Base-by-base conservation (phyloP, 75 land plant species). In the Cunninghamia lanceolata region DNA sequence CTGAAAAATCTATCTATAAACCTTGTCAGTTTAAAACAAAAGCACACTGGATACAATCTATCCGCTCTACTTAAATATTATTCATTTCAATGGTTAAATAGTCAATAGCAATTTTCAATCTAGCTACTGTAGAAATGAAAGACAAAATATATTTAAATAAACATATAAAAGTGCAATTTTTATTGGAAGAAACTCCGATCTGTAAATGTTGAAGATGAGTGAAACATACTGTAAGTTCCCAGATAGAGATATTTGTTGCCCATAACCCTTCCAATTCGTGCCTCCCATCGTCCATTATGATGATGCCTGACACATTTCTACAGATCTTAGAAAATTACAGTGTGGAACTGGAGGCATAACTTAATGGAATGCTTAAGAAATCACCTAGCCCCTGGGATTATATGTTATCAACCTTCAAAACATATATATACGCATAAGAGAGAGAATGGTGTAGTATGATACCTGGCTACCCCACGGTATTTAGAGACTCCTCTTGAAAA, bases 381-480 rank as follows among this genome's bases (percentile, higher is more conserved):
- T 78, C 36, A 34, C 15, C 15, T n/a, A 32, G 17, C 1, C 70
- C 19, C 17, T 34, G 42, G 4, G 83, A 36, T 73, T 43, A 14
- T 42, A 21, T 14, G 40, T 78, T 42, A 84, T 21, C 46, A 15
- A n/a, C 40, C 30, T 47, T 42, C 9, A 42, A 40, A 9, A 35
- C 35, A 47, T 6, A 7, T 16, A 50, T 32, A 80, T 39, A 15
- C 28, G 47, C 2, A 15, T 21, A 42, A 14, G 17, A n/a, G 19
- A 46, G 17, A 81, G 4, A 4, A 5, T 16, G 82, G 14, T 38
- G 3, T 15, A 46, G 43, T 83, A 45, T 32, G n/a, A 38, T 83
- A 93, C 96, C 94, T 92, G 81, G 97, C 92, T 43, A 95, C 96
- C 34, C 97, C 97, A 28, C 96, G 94, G 78, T 93, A 95, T 85